phyloP scores from a whole-genome alignment of 1,284 basidiomycete species.

The Earliella scabrosa region DNA sequence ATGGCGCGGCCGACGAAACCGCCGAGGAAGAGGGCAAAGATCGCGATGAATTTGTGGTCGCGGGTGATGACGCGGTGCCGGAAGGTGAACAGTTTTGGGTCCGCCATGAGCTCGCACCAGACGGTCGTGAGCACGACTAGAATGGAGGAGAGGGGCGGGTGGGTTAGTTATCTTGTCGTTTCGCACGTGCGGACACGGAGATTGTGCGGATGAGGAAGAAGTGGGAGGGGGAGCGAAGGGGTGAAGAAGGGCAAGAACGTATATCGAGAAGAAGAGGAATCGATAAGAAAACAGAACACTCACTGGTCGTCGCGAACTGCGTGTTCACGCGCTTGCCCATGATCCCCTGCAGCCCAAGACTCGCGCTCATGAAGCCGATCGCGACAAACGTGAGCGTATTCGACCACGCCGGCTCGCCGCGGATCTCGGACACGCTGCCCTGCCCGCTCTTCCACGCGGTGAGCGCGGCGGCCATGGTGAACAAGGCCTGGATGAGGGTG shows the following conservation, averaged over 20 bases:
- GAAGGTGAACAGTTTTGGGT: constrained; percentile 70
- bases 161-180: not conserved
- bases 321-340: constrained; percentile 81
- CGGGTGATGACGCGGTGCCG: constrained; percentile 59
- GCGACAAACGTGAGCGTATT: constrained; percentile 68
- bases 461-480: constrained; percentile 76
- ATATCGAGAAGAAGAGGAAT: too few relatives aligned
- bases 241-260: not conserved
- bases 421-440: constrained; percentile 51
- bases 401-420: constrained; percentile 73
- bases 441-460: constrained; percentile 68
- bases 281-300: constrained; percentile 36
- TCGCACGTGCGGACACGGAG: not conserved
- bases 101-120: constrained; percentile 86
- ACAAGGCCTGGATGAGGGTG: constrained; percentile 73
- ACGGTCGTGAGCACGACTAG: constrained; percentile 76
- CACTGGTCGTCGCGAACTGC: constrained; percentile 79
- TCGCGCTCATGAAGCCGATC: constrained; percentile 78
- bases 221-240: not conserved
- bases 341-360: constrained; percentile 83
- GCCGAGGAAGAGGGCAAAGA: constrained; percentile 73
- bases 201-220: not conserved
- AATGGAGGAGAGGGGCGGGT: not conserved
- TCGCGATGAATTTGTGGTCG: constrained; percentile 76
- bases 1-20: constrained; percentile 75